A percentile compares a stretch with the other conserved stretches of the same genome.
Conservation (phyloP, 495 filamentous ascomycete genomes). For the Neurospora pannonica region DNA sequence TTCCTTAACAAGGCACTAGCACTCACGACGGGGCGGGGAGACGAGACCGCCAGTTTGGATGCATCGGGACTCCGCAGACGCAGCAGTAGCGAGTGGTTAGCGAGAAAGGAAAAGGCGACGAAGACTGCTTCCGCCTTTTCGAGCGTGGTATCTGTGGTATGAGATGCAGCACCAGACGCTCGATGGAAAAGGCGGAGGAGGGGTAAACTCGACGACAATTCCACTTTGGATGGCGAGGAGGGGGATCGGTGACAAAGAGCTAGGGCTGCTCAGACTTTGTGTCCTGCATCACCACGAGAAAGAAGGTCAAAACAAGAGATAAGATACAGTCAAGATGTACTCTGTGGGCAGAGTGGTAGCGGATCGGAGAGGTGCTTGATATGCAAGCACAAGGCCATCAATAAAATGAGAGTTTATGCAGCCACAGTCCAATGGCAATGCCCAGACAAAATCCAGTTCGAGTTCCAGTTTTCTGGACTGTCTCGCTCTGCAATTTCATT, state of each 20-base stretch:
- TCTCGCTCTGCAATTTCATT: background rate
- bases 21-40: conserved; percentile 17
- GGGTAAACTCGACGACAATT: background rate
- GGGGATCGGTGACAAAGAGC: conserved; percentile 10
- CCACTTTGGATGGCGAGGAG: conserved; percentile 13
- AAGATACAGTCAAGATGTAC: background rate
- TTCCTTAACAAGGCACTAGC: conserved; percentile 5
- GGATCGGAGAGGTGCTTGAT: conserved; percentile 4
- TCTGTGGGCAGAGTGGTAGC: background rate
- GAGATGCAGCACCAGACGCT: background rate
- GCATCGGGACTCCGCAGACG: conserved; percentile 8
- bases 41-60: conserved; percentile 19
- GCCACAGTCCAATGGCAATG: background rate
- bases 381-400: conserved; percentile 3
- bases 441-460: background rate
- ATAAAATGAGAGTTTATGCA: background rate
- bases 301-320: background rate
- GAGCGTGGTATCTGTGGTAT: background rate
- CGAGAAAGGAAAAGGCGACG: background rate
- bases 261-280: background rate
- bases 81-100: conserved; percentile 1
- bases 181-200: background rate
- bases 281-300: background rate
- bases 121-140: background rate
- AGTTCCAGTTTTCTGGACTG: background rate